phyloP scores from a whole-genome alignment of 106 monocot genomes.

The Amphibolis antarctica region DNA sequence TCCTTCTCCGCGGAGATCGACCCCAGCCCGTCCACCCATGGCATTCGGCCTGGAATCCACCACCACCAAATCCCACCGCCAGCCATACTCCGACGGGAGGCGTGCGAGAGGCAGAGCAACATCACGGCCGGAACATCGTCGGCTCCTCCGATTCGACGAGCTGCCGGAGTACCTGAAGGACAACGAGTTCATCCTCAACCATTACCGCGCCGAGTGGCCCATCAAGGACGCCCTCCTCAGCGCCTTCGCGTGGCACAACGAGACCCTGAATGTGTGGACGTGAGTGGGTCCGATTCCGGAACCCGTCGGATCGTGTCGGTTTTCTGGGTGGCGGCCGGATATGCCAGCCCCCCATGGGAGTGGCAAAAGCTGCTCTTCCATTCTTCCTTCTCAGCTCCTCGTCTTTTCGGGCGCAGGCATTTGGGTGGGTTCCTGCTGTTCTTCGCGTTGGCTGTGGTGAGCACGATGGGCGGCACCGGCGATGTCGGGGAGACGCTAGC shows the following conservation, averaged over 20 bases:
- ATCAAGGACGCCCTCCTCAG: constrained; percentile 65
- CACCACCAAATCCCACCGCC: no score
- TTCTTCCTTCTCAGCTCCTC: neutral
- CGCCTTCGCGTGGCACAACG: constrained; percentile 93
- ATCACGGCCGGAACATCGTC: neutral
- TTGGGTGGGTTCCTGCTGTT: constrained; percentile 78
- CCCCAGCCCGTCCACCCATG: no score
- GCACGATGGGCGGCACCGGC: constrained; percentile 20
- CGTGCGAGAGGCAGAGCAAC: no score
- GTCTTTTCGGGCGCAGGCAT: constrained; percentile 30
- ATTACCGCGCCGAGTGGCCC: constrained; percentile 87
- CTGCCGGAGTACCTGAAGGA: constrained; percentile 78
- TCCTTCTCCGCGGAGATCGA: no score
- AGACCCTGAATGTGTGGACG: constrained; percentile 98
- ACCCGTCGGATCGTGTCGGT: neutral
- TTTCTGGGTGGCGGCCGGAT: neutral
- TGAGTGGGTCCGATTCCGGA: constrained; percentile 14
- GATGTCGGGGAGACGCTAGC: constrained; percentile 17
- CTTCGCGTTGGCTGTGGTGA: constrained; percentile 36
- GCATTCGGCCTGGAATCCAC: no score
- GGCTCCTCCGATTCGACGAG: constrained; percentile 72
- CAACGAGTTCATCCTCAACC: constrained; percentile 75
- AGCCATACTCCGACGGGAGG: no score
- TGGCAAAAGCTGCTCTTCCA: no score
- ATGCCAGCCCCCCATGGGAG: no score